Percentiles rank a stretch among this genome's conserved stretches.
These are phyloP conservation scores for Cerioporus squamosus DNA, from an alignment of 1,284 basidiomycete genomes.

Conservation along the genomic window DNA sequence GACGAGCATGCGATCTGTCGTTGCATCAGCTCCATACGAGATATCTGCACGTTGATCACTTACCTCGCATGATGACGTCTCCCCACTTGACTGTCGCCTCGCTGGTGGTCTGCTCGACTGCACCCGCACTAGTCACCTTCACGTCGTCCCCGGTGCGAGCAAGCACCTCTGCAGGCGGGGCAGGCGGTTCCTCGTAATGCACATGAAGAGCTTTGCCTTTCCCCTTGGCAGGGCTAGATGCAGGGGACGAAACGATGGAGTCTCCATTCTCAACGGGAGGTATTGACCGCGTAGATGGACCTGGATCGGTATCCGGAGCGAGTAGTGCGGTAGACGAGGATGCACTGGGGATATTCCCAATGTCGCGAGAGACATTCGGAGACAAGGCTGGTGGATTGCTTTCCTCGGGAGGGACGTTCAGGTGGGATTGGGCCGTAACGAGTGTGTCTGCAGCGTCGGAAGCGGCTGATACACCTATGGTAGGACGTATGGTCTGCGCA, in stretches of 20 bases:
- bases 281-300: not conserved
- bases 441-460: conserved; percentile 37
- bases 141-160: conserved; percentile 54
- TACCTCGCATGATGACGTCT: conserved; percentile 69
- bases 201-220: conserved; percentile 33
- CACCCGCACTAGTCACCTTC: conserved; percentile 65
- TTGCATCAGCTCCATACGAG: conserved; percentile 15
- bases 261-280: not conserved
- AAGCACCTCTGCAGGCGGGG: conserved; percentile 62
- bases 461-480: conserved; percentile 1
- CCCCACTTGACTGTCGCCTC: conserved; percentile 39
- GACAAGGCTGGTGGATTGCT: not conserved
- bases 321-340: conserved; percentile 26
- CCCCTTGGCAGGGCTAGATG: conserved; percentile 19
- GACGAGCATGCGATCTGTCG: conserved; percentile 83
- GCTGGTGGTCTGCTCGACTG: conserved; percentile 40
- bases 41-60: not conserved
- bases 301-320: not conserved
- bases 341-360: conserved; percentile 7
- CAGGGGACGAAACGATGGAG: too few relatives aligned
- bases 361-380: conserved; percentile 4
- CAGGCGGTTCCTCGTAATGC: conserved; percentile 44
- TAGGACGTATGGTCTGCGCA: not conserved
- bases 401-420: not conserved
- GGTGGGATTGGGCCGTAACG: conserved; percentile 39